Conservation (phyloP, 148 eudicot genomes). For the Diospyros lotus region DNA sequence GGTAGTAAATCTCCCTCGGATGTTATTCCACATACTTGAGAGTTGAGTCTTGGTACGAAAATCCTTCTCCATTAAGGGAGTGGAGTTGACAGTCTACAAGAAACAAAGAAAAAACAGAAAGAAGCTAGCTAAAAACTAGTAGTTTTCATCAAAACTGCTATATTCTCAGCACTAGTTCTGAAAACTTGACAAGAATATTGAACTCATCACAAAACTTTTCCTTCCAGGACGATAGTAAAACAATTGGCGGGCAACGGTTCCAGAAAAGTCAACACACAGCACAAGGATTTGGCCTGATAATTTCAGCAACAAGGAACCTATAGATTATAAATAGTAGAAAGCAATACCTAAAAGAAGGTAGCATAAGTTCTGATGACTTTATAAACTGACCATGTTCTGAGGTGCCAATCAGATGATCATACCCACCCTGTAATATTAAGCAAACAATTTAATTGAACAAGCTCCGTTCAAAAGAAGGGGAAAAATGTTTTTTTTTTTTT, state of each 20-base stretch:
- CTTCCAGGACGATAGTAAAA: neutral
- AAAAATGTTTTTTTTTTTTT: too few species aligned
- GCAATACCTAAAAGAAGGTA: conserved; percentile 79
- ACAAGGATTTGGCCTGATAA: neutral
- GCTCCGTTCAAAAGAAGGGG: neutral
- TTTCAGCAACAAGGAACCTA: neutral
- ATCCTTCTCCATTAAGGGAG: neutral
- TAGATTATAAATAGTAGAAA: neutral
- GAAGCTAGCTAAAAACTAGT: neutral
- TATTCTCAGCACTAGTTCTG: neutral
- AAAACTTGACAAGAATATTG: neutral
- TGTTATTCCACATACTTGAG: neutral
- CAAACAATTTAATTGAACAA: conserved; percentile 8
- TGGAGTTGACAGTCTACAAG: neutral
- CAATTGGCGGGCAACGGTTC: neutral
- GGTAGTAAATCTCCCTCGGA: too few species aligned
- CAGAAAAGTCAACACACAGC: neutral
- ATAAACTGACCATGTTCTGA: conserved; percentile 86
- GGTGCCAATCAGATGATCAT: conserved; percentile 93
- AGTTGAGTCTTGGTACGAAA: neutral
- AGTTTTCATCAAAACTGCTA: neutral
- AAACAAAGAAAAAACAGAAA: neutral
- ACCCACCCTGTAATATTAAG: conserved; percentile 59
- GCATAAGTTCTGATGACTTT: conserved; percentile 71
- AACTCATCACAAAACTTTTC: neutral